A percentile compares a stretch with the other conserved stretches of the same genome.
Evolutionary conservation across 2,329 filamentous ascomycete species (phyloP).

Genomic region (Aspergillus texensis): DNA sequence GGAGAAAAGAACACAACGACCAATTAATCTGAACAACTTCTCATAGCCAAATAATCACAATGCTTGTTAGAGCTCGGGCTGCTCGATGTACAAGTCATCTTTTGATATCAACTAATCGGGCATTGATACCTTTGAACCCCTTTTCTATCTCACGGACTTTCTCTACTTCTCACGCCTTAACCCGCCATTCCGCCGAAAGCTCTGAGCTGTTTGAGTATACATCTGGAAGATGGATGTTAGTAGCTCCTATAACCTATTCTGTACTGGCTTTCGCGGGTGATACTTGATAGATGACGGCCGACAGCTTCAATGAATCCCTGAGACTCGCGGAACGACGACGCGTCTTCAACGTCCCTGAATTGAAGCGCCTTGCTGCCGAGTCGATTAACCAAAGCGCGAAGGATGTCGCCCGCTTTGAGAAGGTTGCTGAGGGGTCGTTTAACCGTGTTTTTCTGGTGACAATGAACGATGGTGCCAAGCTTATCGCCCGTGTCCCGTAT

Average conservation of each 20-base stretch:
- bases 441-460: conserved; percentile 30
- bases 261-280: no score
- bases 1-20: background rate
- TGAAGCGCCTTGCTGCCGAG: background rate
- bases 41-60: background rate
- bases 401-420: conserved; percentile 24
- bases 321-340: background rate
- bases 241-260: background rate
- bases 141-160: background rate
- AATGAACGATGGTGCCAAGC: conserved; percentile 23
- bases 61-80: background rate
- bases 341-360: background rate
- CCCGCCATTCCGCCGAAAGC: background rate
- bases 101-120: background rate
- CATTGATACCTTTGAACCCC: background rate
- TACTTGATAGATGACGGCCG: background rate
- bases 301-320: background rate
- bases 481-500: conserved; percentile 30
- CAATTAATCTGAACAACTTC: background rate
- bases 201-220: conserved; percentile 2
- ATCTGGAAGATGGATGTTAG: conserved; percentile 1
- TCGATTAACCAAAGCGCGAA: background rate
- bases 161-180: background rate
- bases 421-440: conserved; percentile 34
- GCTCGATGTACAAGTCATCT: background rate